These are phyloP conservation scores for Eucalyptus cladocalyx DNA, from an alignment of 345 rosid species.

Conservation along the genomic window DNA sequence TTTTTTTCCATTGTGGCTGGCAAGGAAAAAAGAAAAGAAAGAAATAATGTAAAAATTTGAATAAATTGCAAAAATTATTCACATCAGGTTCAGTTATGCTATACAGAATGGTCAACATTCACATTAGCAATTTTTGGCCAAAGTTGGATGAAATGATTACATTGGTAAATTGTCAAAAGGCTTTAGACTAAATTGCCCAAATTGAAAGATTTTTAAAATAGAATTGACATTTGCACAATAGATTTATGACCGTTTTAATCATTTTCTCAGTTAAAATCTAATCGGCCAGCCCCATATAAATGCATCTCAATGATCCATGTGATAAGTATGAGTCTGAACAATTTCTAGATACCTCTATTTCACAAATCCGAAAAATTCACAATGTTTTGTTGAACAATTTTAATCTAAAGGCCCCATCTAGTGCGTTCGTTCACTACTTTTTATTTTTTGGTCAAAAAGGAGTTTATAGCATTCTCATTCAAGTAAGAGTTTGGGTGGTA, in stretches of 20 bases:
- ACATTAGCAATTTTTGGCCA: background rate
- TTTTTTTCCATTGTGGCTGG: background rate
- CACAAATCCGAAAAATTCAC: background rate
- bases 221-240: background rate
- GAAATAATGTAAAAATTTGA: background rate
- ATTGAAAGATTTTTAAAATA: too few species aligned
- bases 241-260: background rate
- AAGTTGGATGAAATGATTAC: background rate
- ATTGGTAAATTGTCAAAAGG: too few species aligned
- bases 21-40: background rate
- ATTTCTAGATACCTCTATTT: background rate
- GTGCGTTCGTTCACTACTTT: background rate
- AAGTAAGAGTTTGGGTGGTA: too few species aligned
- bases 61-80: background rate
- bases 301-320: background rate
- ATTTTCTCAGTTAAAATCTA: background rate
- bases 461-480: too few species aligned
- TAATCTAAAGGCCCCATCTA: background rate
- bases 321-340: background rate
- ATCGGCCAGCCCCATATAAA: background rate
- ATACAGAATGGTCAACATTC: background rate
- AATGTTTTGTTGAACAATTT: background rate
- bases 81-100: fast-evolving
- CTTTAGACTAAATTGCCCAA: too few species aligned
- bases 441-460: too few species aligned